A percentile compares a stretch with the other conserved stretches of the same genome.
Evolutionary conservation across 2,329 filamentous ascomycete species (phyloP).

Genomic region (Magnaporthiopsis poae): DNA sequence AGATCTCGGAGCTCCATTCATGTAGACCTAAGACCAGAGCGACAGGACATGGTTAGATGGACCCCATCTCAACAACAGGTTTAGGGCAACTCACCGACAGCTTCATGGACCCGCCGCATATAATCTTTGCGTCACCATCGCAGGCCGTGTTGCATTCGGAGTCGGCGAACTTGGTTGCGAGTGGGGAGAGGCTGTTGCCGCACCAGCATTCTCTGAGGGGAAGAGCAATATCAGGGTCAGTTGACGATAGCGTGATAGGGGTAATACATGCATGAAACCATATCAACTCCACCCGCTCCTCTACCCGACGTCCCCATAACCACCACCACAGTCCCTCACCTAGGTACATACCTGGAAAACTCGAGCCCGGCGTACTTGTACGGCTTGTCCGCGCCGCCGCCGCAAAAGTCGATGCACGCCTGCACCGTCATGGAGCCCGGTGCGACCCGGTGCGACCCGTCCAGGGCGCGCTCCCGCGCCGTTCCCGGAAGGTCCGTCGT

Average conservation of each 20-base stretch:
- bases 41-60: not conserved
- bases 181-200: conserved; percentile 35
- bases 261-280: not conserved
- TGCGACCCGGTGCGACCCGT: conserved; percentile 27
- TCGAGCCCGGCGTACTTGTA: conserved; percentile 46
- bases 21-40: conserved; percentile 12
- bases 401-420: conserved; percentile 42
- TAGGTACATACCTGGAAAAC: conserved; percentile 31
- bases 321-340: not conserved
- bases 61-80: not conserved
- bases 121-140: conserved; percentile 38
- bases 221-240: not conserved
- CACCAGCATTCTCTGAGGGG: conserved; percentile 50
- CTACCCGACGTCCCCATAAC: too few species aligned
- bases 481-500: conserved; percentile 36
- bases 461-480: conserved; percentile 34
- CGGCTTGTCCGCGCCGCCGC: conserved; percentile 22
- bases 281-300: too few species aligned
- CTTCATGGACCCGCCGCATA: conserved; percentile 45
- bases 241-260: too few species aligned
- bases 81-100: conserved; percentile 27
- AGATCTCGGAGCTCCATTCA: conserved; percentile 2
- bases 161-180: conserved; percentile 37
- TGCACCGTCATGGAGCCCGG: conserved; percentile 41
- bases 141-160: conserved; percentile 41